phyloP scores from a whole-genome alignment of 345 rosid genomes.

The Lumnitzera littorea region DNA sequence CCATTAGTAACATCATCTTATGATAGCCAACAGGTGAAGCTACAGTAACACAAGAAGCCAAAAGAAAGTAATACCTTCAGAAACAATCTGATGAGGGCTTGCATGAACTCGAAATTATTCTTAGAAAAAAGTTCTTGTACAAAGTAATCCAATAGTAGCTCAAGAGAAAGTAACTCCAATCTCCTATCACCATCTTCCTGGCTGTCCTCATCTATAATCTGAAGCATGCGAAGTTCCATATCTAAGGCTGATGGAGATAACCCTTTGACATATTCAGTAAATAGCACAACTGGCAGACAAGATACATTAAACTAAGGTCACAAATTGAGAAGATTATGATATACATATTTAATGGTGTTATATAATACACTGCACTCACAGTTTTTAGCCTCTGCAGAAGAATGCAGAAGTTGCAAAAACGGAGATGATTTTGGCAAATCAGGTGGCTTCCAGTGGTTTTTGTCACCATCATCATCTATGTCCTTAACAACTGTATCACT shows the following conservation, averaged over 20 bases:
- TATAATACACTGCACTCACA: slow-evolving; percentile 31
- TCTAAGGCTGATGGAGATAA: slow-evolving; percentile 85
- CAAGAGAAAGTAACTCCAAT: slow-evolving; percentile 55
- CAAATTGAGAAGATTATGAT: too few species aligned
- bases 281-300: slow-evolving; percentile 48
- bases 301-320: slow-evolving; percentile 6
- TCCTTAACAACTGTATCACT: slow-evolving; percentile 37
- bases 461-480: slow-evolving; percentile 22
- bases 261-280: slow-evolving; percentile 76
- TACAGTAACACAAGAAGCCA: too few species aligned
- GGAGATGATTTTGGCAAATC: slow-evolving; percentile 26
- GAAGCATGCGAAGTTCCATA: slow-evolving; percentile 85
- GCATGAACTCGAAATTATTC: slow-evolving; percentile 85
- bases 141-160: slow-evolving; percentile 73
- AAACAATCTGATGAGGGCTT: slow-evolving; percentile 75
- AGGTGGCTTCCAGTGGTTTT: slow-evolving; percentile 20
- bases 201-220: slow-evolving; percentile 68
- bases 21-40: too few species aligned
- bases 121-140: slow-evolving; percentile 55
- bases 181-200: slow-evolving; percentile 53
- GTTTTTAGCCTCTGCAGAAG: slow-evolving; percentile 40
- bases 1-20: too few species aligned
- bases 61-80: slow-evolving; percentile 52
- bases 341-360: too few species aligned
- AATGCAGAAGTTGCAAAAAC: slow-evolving; percentile 56